Conservation (phyloP, 805 yeast species). For the Starmerella vitae region DNA sequence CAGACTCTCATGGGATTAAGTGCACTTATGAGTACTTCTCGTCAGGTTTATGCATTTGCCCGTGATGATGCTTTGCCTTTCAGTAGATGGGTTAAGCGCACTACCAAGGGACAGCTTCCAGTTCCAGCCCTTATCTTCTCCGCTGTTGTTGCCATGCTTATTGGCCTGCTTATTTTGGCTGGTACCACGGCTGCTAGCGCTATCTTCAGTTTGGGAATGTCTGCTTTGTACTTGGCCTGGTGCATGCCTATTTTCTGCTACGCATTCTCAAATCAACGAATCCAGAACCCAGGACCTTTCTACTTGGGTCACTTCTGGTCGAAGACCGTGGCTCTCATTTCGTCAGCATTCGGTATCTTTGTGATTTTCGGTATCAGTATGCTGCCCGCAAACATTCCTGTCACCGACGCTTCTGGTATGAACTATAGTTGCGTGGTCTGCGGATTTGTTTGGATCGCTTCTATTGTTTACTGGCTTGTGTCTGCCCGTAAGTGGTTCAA, state of each 20-base stretch:
- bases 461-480: conserved; percentile 38
- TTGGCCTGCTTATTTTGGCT: conserved; percentile 48
- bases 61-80: conserved; percentile 66
- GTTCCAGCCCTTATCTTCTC: conserved; percentile 48
- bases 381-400: conserved; percentile 41
- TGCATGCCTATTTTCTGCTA: conserved; percentile 43
- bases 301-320: conserved; percentile 41
- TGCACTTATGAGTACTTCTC: conserved; percentile 46
- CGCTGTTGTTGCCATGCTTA: conserved; percentile 34
- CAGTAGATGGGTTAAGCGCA: conserved; percentile 41
- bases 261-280: conserved; percentile 34
- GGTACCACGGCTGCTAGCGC: conserved; percentile 52
- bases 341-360: conserved; percentile 39
- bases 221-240: conserved; percentile 55
- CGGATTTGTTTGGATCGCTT: conserved; percentile 44
- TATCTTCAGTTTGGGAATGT: conserved; percentile 49
- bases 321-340: conserved; percentile 33
- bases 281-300: conserved; percentile 55
- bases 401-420: conserved; percentile 34
- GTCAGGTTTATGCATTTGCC: conserved; percentile 65
- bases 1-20: conserved; percentile 58
- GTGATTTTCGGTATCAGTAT: conserved; percentile 40
- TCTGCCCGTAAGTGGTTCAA: conserved; percentile 42
- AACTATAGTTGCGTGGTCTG: conserved; percentile 57
- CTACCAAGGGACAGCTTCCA: conserved; percentile 49